Conservation (phyloP, 73 alveolate genomes). For the Paramecium sonneborni region DNA sequence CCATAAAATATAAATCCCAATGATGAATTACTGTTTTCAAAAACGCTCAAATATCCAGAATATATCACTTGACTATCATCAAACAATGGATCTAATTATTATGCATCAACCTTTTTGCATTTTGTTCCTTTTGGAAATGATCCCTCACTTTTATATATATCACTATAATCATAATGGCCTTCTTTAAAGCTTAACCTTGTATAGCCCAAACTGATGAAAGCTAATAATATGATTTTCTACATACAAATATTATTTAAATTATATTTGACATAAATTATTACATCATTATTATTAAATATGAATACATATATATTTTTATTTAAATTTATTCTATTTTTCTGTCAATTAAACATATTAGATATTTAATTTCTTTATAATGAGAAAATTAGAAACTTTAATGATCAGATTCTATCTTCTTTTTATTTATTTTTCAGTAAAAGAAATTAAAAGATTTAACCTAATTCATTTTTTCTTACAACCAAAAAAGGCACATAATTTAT, state of each 20-base stretch:
- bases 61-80: neutral
- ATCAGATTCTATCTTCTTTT: too few species aligned
- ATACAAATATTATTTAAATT: neutral
- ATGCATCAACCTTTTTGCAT: neutral
- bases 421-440: too few species aligned
- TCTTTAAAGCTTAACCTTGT: neutral
- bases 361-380: too few species aligned
- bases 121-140: neutral
- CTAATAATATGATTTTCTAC: neutral
- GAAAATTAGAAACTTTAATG: too few species aligned
- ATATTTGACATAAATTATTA: too few species aligned
- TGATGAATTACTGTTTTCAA: neutral
- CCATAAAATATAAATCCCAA: slow-evolving; percentile 60
- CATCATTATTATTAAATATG: too few species aligned
- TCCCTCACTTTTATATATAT: neutral
- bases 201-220: neutral
- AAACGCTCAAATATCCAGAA: neutral
- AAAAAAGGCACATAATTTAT: too few species aligned
- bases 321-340: too few species aligned
- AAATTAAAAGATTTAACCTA: too few species aligned
- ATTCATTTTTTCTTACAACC: too few species aligned
- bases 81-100: neutral
- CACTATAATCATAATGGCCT: neutral
- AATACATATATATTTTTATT: too few species aligned
- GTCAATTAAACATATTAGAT: too few species aligned